Base-by-base conservation (phyloP, 1,139 yeast genomes). In the Blastobotrys serpentis region DNA sequence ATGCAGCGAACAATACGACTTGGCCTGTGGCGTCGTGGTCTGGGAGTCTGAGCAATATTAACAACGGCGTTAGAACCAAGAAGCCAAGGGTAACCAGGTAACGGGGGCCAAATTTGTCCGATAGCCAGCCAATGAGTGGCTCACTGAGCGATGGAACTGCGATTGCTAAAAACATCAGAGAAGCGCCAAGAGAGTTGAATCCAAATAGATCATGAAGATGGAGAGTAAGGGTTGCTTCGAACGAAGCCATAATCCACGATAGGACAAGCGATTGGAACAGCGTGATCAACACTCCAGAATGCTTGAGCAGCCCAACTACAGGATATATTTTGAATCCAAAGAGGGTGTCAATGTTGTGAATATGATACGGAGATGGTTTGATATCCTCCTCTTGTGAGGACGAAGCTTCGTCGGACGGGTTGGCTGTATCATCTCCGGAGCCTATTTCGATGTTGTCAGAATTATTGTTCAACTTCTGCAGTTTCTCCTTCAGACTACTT, bases 201-300 rank as follows among this genome's bases (percentile, higher is more conserved):
- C 59, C 55, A 49, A 69, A 68, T 2, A 63, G 42, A 4, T 58
- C 58, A n/a, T 62, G 52, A 17, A 67, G 50, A 47, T 64, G 68
- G 13, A 66, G 47, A 2, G 71, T 64, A 23, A 68, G 47, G 2
- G 67, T 67, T 8, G 71, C 56, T 49, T 68, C 72, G 14, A 68
- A 32, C 4, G 67, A 58, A 26, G 65, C 52, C 47, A 66, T 50
- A 23, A 65, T 48, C 69, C 70, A 64, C 4, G 65, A 67, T 21
- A 63, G 44, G 3, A 61, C 55, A 19, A 66, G 38, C 2, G 68
- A 56, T 34, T 60, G 57, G 30, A 60, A 52, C 30, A 66, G 54
- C 7, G 57, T 55, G 40, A 56, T 62, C 40, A 59, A 39, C 11
- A 67, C 53, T 2, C 69, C 54, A 2, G 56, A 50, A 30, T 53